phyloP scores from a whole-genome alignment of 148 eudicot genomes.

The Rhododendron williamsianum region DNA sequence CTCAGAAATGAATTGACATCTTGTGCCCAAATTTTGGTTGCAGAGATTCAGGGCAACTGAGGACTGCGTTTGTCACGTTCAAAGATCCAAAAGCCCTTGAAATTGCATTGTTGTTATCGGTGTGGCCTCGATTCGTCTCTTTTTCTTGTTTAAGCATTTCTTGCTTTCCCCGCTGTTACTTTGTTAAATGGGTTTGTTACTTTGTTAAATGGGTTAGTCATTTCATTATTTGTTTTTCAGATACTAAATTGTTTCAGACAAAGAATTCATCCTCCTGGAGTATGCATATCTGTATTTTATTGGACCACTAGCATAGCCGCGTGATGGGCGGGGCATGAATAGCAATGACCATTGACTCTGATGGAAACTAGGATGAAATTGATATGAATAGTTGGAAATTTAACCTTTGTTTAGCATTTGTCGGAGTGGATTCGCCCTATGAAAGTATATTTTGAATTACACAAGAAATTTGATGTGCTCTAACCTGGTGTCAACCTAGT shows the following conservation, averaged over 20 bases:
- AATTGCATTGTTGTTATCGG: constrained; percentile 84
- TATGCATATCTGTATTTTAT: background rate
- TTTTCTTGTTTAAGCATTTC: background rate
- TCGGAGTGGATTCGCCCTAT: background rate
- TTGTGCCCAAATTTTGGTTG: constrained; percentile 15
- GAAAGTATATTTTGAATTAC: background rate
- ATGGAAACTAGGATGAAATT: background rate
- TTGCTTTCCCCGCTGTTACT: background rate
- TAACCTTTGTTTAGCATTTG: background rate
- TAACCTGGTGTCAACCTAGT: background rate
- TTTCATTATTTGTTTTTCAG: background rate
- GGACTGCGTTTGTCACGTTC: constrained; percentile 79
- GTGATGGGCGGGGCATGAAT: background rate
- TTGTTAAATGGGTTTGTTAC: background rate
- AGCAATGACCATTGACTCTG: background rate
- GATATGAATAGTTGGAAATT: background rate
- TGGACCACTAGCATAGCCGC: background rate
- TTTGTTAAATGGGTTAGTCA: background rate
- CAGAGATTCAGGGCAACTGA: constrained; percentile 44
- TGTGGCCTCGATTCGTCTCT: constrained; percentile 15
- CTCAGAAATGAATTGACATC: background rate
- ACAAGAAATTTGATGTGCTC: background rate
- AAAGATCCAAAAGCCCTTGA: constrained; percentile 84
- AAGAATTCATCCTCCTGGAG: background rate
- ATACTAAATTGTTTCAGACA: background rate